Percentiles rank a stretch among this genome's conserved stretches.
Evolutionary conservation across 352 stramenopile species (phyloP).

Genomic region (Pythium aquatile): DNA sequence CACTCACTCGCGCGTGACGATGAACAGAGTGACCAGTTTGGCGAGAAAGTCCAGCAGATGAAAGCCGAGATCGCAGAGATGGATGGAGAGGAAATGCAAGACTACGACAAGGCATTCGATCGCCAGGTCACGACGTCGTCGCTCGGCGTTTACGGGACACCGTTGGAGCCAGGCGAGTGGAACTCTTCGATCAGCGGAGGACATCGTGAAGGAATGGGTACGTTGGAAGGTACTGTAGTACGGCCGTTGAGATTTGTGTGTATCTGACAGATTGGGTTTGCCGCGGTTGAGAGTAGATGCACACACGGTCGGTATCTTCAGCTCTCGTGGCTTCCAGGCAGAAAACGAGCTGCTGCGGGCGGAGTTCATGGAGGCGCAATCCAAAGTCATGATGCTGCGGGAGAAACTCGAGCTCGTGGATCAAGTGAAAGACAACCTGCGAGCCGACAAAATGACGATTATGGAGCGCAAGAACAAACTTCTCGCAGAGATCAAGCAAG

Average conservation of each 20-base stretch:
- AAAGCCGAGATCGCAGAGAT: slow-evolving; percentile 41
- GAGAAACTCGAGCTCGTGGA: slow-evolving; percentile 57
- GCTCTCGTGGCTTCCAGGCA: slow-evolving; percentile 35
- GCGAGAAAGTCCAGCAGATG: slow-evolving; percentile 30
- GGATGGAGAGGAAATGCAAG: slow-evolving; percentile 29
- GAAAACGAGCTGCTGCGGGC: slow-evolving; percentile 53
- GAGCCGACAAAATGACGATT: slow-evolving; percentile 45
- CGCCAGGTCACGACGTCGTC: slow-evolving; percentile 37
- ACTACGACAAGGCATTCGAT: slow-evolving; percentile 26
- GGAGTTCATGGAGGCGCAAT: slow-evolving; percentile 54
- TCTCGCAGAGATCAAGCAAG: slow-evolving; percentile 48
- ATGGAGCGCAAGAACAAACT: slow-evolving; percentile 46
- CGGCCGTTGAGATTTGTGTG: background rate
- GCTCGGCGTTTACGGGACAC: slow-evolving; percentile 56
- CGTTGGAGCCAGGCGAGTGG: slow-evolving; percentile 52
- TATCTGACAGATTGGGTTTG: too few species aligned
- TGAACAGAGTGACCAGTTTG: slow-evolving; percentile 25
- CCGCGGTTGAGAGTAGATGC: slow-evolving; percentile 32
- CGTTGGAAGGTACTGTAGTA: background rate
- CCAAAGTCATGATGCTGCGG: slow-evolving; percentile 40
- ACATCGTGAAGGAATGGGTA: slow-evolving; percentile 48
- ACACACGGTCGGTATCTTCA: slow-evolving; percentile 47
- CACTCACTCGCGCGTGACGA: slow-evolving; percentile 33
- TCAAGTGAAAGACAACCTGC: slow-evolving; percentile 37
- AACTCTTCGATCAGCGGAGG: slow-evolving; percentile 47